Evolutionary conservation across 2,329 filamentous ascomycete species (phyloP).

Genomic region (Epichloe glyceriae): DNA sequence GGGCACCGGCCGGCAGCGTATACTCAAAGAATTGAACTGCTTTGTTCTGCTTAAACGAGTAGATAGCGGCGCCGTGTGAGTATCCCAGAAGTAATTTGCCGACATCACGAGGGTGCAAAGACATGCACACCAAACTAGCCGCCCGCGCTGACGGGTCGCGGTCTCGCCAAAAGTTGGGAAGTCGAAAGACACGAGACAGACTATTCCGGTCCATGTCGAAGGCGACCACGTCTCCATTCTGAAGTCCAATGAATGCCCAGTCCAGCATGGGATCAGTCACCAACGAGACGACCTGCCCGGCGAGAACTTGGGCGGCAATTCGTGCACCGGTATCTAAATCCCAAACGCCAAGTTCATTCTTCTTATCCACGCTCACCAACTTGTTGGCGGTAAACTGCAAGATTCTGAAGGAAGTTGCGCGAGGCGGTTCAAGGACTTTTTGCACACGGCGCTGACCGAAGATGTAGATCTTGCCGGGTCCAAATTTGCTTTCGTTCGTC

Average conservation of each 20-base stretch:
- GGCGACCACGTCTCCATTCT: slow-evolving; percentile 75
- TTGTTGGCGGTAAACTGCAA: slow-evolving; percentile 80
- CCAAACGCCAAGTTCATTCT: slow-evolving; percentile 76
- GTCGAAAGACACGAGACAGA: slow-evolving; percentile 56
- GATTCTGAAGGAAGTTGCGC: slow-evolving; percentile 60
- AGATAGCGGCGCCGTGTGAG: slow-evolving; percentile 72
- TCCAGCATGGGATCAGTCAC: slow-evolving; percentile 83
- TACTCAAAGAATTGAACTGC: slow-evolving; percentile 73
- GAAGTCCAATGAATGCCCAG: slow-evolving; percentile 77
- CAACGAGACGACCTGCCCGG: slow-evolving; percentile 61
- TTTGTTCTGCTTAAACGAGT: slow-evolving; percentile 86
- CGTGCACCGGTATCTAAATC: slow-evolving; percentile 59
- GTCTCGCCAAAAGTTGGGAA: slow-evolving; percentile 79
- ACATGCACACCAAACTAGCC: slow-evolving; percentile 56
- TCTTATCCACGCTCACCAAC: slow-evolving; percentile 71
- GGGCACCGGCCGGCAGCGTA: slow-evolving; percentile 65
- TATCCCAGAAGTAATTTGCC: slow-evolving; percentile 90
- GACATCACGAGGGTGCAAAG: slow-evolving; percentile 83
- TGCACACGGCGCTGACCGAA: slow-evolving; percentile 73
- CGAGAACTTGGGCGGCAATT: slow-evolving; percentile 58
- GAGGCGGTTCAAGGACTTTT: slow-evolving; percentile 57
- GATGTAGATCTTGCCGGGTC: slow-evolving; percentile 77
- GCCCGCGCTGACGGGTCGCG: slow-evolving; percentile 52
- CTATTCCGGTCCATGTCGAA: slow-evolving; percentile 81
- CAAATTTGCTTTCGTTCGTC: slow-evolving; percentile 76